A percentile compares a stretch with the other conserved stretches of the same genome.
These are phyloP conservation scores for Paramecium octaurelia DNA, from an alignment of 73 alveolate species.

Conservation along the genomic window DNA sequence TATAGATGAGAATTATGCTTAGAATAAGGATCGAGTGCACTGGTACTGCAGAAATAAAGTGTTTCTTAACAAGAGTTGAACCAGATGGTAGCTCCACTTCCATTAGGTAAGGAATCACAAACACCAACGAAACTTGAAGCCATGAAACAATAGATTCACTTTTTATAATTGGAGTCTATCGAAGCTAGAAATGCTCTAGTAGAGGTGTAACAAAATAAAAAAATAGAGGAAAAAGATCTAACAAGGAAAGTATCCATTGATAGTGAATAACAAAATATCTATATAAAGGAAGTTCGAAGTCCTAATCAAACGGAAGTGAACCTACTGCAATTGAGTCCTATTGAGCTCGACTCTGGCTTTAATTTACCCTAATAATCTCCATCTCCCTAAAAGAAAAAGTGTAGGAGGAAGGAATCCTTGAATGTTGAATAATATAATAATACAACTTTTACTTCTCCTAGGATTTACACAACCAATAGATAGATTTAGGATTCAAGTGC, in stretches of 20 bases:
- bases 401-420: background rate
- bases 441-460: background rate
- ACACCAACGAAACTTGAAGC: background rate
- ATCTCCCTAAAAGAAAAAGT: background rate
- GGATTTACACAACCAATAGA: background rate
- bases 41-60: background rate
- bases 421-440: background rate
- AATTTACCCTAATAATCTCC: background rate
- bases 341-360: background rate
- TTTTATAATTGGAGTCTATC: background rate
- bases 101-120: background rate
- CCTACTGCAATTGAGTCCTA: background rate
- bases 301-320: background rate
- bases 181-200: background rate
- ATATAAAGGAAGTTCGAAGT: background rate
- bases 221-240: background rate
- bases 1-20: background rate
- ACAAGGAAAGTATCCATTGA: background rate
- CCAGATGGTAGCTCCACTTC: background rate
- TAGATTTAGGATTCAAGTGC: background rate
- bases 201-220: background rate
- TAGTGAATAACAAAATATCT: background rate
- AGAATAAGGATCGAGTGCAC: background rate
- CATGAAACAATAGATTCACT: background rate
- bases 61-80: background rate